Evolutionary conservation across 768 basidiomycete genomes (phyloP), one percentile per base, ranked within the genome.

Genomic region (Rhodotorula diobovata): DNA sequence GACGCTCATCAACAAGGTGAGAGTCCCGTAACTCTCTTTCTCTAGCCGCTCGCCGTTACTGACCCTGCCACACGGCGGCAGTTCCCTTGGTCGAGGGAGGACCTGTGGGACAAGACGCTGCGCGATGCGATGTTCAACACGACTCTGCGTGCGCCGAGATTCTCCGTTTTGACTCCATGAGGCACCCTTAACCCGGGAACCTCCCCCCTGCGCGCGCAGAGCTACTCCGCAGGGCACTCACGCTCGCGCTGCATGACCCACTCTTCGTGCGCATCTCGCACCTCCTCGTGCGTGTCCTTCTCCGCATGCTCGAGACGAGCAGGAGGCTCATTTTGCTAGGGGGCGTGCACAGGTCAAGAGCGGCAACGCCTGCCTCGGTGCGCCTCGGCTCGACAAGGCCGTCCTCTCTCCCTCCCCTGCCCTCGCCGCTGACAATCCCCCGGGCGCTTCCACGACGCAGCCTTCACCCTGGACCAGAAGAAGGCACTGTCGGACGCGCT

Each of bases 1-100:
- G 35, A 59, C 63, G n/a, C 37, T 74, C 35, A 21, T 74, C 28
- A 25, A 45, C 21, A 70, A 74, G 60, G 72, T 74, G 10, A 21
- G 68, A 16, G 7, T 30, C 41, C 41, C 5, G 41, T 12, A 7
- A 7, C 41, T 8, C 11, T 0, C 23, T 4, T 7, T 16, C 32
- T 34, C n/a, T 20, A 30, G n/a, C 41, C 28, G 57, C 30, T 43
- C 5, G 5, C 20, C n/a, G 25, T 10, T 12, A 35, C 18, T 14
- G 34, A n/a, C 30, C 20, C 15, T 2, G 12, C 23, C 16, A 18
- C 23, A 39, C 55, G 35, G n/a, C 53, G 4, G 9, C 64, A 73
- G 72, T 70, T 67, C 46, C 72, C 72, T 0, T 73, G 61, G 65
- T 15, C 14, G n/a, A n/a, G 45, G 15, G 30, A n/a, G 11, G 65